Conservation (phyloP, 2,329 filamentous ascomycete species). For the Cercospora zeae-maydis region DNA sequence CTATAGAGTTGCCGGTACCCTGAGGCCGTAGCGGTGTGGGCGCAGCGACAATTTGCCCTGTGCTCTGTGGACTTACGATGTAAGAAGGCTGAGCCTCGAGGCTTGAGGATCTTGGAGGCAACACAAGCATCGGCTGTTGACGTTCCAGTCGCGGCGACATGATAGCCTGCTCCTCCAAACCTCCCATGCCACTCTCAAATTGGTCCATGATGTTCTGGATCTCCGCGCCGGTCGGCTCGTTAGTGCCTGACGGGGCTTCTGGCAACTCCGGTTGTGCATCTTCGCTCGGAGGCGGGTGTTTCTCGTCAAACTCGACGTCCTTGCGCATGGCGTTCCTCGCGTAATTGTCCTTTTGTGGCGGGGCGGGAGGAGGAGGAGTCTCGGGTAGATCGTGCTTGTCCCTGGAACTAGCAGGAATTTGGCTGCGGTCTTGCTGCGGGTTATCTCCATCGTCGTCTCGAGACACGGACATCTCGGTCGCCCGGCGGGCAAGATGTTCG, state of each 20-base stretch:
- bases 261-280: conserved; percentile 38
- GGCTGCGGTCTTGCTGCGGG: background rate
- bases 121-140: conserved; percentile 72
- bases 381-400: conserved; percentile 25
- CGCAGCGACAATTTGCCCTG: conserved; percentile 23
- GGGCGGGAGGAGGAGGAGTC: conserved; percentile 32
- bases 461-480: conserved; percentile 27
- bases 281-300: conserved; percentile 29
- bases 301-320: conserved; percentile 32
- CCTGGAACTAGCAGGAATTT: background rate
- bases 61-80: conserved; percentile 28
- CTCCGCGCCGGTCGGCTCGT: conserved; percentile 58
- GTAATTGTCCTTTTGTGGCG: conserved; percentile 32
- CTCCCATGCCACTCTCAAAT: conserved; percentile 72
- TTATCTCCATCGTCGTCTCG: conserved; percentile 11
- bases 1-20: conserved; percentile 29
- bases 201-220: conserved; percentile 98
- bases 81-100: conserved; percentile 58
- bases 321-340: conserved; percentile 11
- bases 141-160: conserved; percentile 87
- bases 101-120: conserved; percentile 80
- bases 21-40: conserved; percentile 23
- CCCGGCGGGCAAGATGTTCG: conserved; percentile 32
- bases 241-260: conserved; percentile 46
- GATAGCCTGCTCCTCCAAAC: conserved; percentile 64